Base-by-base conservation (phyloP, 2,329 filamentous ascomycete species). In the Cladophialophora exuberans region DNA sequence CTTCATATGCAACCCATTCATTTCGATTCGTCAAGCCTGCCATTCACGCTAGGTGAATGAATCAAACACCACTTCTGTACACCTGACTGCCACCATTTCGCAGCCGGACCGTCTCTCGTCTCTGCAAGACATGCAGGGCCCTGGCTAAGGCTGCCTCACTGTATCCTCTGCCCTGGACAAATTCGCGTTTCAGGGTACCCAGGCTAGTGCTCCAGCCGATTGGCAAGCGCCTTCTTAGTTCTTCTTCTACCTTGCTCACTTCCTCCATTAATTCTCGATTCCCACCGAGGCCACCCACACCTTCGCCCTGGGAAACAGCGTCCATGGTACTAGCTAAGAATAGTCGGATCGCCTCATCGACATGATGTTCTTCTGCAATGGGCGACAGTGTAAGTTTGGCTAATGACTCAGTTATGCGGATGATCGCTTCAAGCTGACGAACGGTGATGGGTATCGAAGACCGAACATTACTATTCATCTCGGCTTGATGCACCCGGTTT, bases 281-380 rank as follows among this genome's bases (percentile, higher is more conserved):
- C 31, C 89, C 90, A 42, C 54, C 48, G 28, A 61, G 55, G 23
- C 59, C 62, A 9, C 57, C 61, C 64, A 89, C 84, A 61, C 87
- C 89, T 63, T 88, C 87, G 57, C 92, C 93, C 66, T 96, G 90
- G 56, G 90, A 93, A 53, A 97, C 91, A 6, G 94, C 94, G 68
- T 99, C 93, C 94, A 99, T 97, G 54, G 94, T 99, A 3, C 87
- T 92, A 62, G 92, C 94, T 25, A 99, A 78, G 85, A 99, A 99
- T 13, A 99, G 82, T 0, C 94, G 87, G 66, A 99, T 99, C 2
- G 94, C 94, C 76, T 99, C 94, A 67, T 99, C 93, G 48, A 99
- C 94, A 68, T 99, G 94, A 42, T 84, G 80, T 72, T 97, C 93
- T 0, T 88, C 92, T 2, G 93, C 94, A 36, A 97, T 81, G 3